These are phyloP conservation scores for Phialemonium atrogriseum DNA, from an alignment of 2,329 filamentous ascomycete species.

Conservation along the genomic window DNA sequence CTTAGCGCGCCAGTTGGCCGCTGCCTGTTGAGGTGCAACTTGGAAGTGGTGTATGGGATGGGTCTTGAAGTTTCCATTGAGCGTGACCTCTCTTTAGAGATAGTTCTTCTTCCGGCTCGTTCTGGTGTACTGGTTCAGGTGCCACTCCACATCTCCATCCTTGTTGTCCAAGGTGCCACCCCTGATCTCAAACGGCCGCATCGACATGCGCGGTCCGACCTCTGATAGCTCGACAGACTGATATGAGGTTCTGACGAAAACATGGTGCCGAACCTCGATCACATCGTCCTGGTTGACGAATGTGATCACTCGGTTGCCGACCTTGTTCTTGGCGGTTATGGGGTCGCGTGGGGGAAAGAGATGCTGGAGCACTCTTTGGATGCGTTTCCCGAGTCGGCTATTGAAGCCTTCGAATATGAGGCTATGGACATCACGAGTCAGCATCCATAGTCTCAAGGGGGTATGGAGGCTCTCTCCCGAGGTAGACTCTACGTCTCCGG, in stretches of 20 bases:
- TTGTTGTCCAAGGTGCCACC: constrained; percentile 89
- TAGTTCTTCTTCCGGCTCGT: constrained; percentile 95
- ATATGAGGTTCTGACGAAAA: constrained; percentile 89
- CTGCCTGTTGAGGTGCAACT: too few species aligned
- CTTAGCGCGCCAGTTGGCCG: too few species aligned
- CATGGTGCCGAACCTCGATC: constrained; percentile 81
- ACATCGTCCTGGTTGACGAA: constrained; percentile 92
- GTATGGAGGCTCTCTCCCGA: too few species aligned
- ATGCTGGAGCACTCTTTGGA: constrained; percentile 88
- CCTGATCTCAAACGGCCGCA: constrained; percentile 89
- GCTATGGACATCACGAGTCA: too few species aligned
- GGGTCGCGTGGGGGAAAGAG: constrained; percentile 84
- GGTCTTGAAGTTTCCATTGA: too few species aligned
- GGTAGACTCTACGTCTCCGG: too few species aligned
- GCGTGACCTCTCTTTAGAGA: constrained; percentile 57
- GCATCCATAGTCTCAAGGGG: too few species aligned
- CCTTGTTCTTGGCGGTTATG: constrained; percentile 60
- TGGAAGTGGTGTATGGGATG: too few species aligned
- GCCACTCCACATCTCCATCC: constrained; percentile 94
- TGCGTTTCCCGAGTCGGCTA: constrained; percentile 68
- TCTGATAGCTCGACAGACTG: constrained; percentile 83
- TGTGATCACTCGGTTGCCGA: constrained; percentile 82
- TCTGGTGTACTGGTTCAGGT: constrained; percentile 88
- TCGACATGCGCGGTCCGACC: constrained; percentile 93
- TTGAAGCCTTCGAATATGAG: constrained; percentile 93